phyloP scores from a whole-genome alignment of 2,329 filamentous ascomycete genomes.

The Kalaharituber pfeilii region DNA sequence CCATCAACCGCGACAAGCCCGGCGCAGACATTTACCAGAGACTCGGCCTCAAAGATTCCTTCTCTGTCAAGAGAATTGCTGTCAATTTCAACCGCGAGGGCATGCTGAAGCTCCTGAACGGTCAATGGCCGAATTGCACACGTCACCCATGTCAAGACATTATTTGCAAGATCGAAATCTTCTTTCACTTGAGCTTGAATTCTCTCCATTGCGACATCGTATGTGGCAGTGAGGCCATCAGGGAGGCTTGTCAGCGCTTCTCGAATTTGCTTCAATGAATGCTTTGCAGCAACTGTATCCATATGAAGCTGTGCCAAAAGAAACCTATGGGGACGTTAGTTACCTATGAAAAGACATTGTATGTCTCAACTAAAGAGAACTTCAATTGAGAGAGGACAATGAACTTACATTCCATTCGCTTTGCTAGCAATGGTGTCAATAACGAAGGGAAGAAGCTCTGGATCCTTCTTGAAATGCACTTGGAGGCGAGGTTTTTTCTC shows the following conservation, averaged over 20 bases:
- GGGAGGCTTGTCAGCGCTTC: neutral
- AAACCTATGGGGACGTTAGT: too few relatives aligned
- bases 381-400: too few relatives aligned
- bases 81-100: conserved; percentile 3
- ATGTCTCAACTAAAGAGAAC: too few relatives aligned
- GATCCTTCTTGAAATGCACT: too few relatives aligned
- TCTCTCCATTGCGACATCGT: neutral
- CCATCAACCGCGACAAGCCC: conserved; percentile 23
- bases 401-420: neutral
- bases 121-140: neutral
- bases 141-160: neutral
- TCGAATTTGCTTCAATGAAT: neutral
- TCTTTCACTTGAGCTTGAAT: neutral
- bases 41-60: neutral
- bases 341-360: too few relatives aligned
- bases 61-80: neutral
- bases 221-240: neutral
- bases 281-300: neutral
- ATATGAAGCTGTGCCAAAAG: neutral
- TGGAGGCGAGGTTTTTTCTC: too few relatives aligned
- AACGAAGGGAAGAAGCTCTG: neutral
- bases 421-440: neutral
- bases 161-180: neutral
- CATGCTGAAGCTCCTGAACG: conserved; percentile 5
- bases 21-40: conserved; percentile 19